phyloP scores from a whole-genome alignment of 371 early-diverging fungal species.

The Sporodiniella umbellata region DNA sequence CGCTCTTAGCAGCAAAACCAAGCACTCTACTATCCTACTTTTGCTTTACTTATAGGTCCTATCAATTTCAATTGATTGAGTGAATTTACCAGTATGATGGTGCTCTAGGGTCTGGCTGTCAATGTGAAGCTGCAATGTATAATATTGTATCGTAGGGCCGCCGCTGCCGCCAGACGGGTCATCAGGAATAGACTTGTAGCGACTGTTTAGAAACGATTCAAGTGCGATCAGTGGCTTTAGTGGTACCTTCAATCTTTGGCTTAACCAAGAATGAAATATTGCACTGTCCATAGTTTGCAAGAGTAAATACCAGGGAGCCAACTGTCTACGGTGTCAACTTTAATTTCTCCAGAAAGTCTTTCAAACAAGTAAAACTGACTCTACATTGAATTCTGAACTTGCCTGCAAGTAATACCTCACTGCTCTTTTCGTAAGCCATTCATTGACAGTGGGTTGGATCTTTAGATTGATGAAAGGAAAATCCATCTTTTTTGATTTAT shows the following conservation, averaged over 20 bases:
- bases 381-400: constrained; percentile 8
- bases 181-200: constrained; percentile 8
- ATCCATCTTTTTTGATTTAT: no score
- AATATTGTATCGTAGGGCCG: constrained; percentile 12
- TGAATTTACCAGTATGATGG: constrained; percentile 9
- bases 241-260: constrained; percentile 4
- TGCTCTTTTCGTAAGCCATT: constrained; percentile 9
- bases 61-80: not conserved
- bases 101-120: constrained; percentile 5
- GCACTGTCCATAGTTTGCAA: constrained; percentile 13
- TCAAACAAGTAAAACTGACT: constrained; percentile 3
- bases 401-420: constrained; percentile 8
- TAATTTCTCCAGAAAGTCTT: constrained; percentile 2
- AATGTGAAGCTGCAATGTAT: not conserved
- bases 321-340: constrained; percentile 8
- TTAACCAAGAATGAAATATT: constrained; percentile 7
- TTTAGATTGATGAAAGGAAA: constrained; percentile 8
- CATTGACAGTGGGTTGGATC: constrained; percentile 5
- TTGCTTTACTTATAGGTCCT: constrained; percentile 4
- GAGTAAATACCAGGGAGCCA: constrained; percentile 8
- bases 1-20: not conserved
- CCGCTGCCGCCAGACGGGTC: constrained; percentile 3
- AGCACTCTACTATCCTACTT: constrained; percentile 1
- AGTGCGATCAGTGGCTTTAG: constrained; percentile 9
- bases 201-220: constrained; percentile 8